phyloP scores from a whole-genome alignment of 192 early-diverging fungal genomes.

The Coemansia sp. region DNA sequence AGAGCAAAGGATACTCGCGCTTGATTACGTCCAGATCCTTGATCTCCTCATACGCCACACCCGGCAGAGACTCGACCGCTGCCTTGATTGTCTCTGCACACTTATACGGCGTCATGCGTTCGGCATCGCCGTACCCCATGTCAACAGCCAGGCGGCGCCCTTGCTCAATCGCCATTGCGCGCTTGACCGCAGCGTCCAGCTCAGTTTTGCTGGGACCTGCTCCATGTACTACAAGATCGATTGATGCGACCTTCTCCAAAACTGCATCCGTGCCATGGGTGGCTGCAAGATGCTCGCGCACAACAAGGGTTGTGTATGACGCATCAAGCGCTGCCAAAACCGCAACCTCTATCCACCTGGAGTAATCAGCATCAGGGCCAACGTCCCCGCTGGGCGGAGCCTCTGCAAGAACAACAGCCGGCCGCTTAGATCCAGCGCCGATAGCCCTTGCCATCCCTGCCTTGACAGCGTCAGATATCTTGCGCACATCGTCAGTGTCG shows the following conservation, averaged over 20 bases:
- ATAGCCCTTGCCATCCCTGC: constrained; percentile 67
- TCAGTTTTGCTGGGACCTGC: constrained; percentile 15
- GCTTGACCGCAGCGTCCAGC: constrained; percentile 48
- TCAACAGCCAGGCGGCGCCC: constrained; percentile 77
- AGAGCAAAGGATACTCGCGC: constrained; percentile 81
- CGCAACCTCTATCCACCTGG: constrained; percentile 71
- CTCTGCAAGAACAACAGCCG: constrained; percentile 66
- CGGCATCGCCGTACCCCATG: constrained; percentile 82
- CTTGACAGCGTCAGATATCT: constrained; percentile 69
- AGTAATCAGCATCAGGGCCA: constrained; percentile 61
- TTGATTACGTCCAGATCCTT: constrained; percentile 70
- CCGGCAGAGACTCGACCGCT: constrained; percentile 60
- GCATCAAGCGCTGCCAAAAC: constrained; percentile 73
- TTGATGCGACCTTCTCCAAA: constrained; percentile 59
- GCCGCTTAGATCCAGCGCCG: constrained; percentile 63
- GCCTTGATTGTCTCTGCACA: constrained; percentile 70
- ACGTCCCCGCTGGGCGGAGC: constrained; percentile 37
- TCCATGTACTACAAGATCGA: constrained; percentile 59
- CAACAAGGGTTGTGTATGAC: constrained; percentile 78
- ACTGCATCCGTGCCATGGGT: constrained; percentile 48
- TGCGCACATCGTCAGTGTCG: constrained; percentile 84
- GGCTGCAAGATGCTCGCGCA: constrained; percentile 66
- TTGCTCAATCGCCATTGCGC: constrained; percentile 70
- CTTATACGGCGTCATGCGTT: constrained; percentile 82
- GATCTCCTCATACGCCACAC: constrained; percentile 65